Evolutionary conservation across 441 rosid species (phyloP).

Genomic region (Metrosideros polymorpha): DNA sequence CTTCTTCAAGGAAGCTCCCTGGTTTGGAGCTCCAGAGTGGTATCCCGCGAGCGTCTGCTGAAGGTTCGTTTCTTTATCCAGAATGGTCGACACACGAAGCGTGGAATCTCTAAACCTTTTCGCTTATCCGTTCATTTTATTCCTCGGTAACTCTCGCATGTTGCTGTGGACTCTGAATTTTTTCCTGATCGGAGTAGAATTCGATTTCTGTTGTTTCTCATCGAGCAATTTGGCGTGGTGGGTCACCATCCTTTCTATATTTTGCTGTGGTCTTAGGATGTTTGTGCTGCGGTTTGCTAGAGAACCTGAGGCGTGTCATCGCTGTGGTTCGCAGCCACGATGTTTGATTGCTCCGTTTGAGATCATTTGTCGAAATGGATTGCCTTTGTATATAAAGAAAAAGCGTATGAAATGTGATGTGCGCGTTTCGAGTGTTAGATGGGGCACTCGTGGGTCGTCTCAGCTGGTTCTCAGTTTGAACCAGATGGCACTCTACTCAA

Average conservation of each 20-base stretch:
- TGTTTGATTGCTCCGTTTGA: not conserved
- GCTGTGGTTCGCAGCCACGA: not conserved
- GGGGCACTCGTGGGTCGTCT: not conserved
- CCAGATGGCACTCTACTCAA: accelerated
- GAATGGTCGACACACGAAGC: not conserved
- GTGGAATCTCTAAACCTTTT: not conserved
- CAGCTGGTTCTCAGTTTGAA: not conserved
- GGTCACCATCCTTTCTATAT: not conserved
- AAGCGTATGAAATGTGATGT: not conserved
- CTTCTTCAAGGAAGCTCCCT: not conserved
- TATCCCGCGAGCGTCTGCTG: slow-evolving; percentile 24
- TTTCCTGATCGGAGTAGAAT: not conserved
- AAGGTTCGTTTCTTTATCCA: slow-evolving; percentile 15
- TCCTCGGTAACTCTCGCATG: not conserved
- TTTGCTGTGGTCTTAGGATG: not conserved
- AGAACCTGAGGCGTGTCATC: not conserved
- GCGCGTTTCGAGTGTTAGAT: not conserved
- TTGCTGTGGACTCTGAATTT: not conserved
- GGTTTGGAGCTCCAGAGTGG: slow-evolving; percentile 12
- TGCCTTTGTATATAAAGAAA: not conserved
- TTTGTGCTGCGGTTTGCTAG: not conserved
- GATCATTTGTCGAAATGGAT: not conserved
- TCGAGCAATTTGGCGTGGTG: not conserved
- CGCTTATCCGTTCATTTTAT: accelerated
- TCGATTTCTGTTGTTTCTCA: not conserved